Evolutionary conservation across 495 filamentous ascomycete species (phyloP), one percentile per base, ranked within the genome.

Genomic region (Talaromyces borbonicus): DNA sequence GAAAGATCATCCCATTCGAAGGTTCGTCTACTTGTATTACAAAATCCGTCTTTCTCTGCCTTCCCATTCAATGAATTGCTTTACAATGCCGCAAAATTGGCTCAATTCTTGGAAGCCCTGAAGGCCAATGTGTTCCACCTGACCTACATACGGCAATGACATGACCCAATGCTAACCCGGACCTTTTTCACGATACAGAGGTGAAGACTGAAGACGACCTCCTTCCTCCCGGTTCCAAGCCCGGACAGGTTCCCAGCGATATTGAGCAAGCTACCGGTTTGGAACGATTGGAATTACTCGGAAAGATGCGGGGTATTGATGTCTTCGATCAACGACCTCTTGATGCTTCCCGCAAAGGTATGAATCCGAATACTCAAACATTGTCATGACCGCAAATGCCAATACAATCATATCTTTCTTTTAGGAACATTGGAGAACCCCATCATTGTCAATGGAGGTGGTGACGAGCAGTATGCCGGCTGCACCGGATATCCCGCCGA

Each of bases 231-330:
- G 92, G 92, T 66, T 87, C 83, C 56, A 67, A 72, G 44, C 68
- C 81, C 51, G 92, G 90, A 53, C 85, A 84, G 63, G 73, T 99
- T 52, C 87, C 92, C 49, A 87, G 85, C 71, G 92, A 99, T 67
- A 60, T 90, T 61, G 85, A 95, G 58, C 92, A 99, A 65, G 72
- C 90, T 35, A 97, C 92, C 52, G 92, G 92, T 79, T 75, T 99
- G 42, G 92, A 99, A 75, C 90, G 92, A 71, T 79, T 99, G 57
- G 92, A 99, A 67, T 90, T 99, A 56, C 72, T 97, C 68, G 92
- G 92, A 66, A 99, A 99, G 79, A 95, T 96, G 83, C 85, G 97
- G 74, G 87, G 92, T 54, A 74, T 99, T 51, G 92, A 99, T 65
- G 74, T 97, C 60, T 99, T 97, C 70, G 93, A 99, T 68, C 95